Evolutionary conservation across 2,329 filamentous ascomycete species (phyloP).

Genomic region (Colletotrichum phormii): DNA sequence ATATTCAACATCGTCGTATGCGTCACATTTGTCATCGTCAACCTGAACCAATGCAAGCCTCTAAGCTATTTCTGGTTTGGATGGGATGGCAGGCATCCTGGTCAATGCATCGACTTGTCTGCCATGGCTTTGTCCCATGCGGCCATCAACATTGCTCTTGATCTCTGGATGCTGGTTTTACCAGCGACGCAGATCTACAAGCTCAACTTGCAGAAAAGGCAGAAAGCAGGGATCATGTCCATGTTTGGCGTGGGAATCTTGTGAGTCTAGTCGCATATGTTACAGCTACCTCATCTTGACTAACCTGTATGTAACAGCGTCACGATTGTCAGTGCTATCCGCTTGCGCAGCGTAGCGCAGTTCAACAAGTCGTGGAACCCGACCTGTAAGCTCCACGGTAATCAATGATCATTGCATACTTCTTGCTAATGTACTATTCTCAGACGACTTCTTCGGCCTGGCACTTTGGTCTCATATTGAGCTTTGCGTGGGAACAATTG

Average conservation of each 20-base stretch:
- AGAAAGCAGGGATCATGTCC: slow-evolving; percentile 29
- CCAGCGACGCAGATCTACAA: slow-evolving; percentile 28
- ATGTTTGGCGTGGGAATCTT: slow-evolving; percentile 31
- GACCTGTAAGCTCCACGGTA: slow-evolving; percentile 30
- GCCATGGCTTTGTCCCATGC: slow-evolving; percentile 28
- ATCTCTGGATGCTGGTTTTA: slow-evolving; percentile 25
- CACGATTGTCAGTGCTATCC: slow-evolving; percentile 22
- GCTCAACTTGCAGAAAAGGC: slow-evolving; percentile 30
- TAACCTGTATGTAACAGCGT: not conserved
- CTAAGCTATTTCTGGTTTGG: slow-evolving; percentile 31
- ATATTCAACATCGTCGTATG: slow-evolving; percentile 27
- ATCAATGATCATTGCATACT: slow-evolving; percentile 53
- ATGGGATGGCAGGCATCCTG: slow-evolving; percentile 19
- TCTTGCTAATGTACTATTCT: slow-evolving; percentile 48
- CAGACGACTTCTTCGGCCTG: slow-evolving; percentile 40
- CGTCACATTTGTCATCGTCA: slow-evolving; percentile 47
- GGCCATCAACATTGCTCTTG: slow-evolving; percentile 15
- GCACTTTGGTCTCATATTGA: slow-evolving; percentile 45
- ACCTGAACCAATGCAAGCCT: slow-evolving; percentile 43
- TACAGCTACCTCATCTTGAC: not conserved
- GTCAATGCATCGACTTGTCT: slow-evolving; percentile 18
- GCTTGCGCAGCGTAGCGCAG: slow-evolving; percentile 2
- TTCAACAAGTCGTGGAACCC: slow-evolving; percentile 33
- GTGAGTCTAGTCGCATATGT: not conserved
- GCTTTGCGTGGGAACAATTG: slow-evolving; percentile 17